Percentiles rank a stretch among this genome's conserved stretches.
These are phyloP conservation scores for Suhomyces vadensis DNA, from an alignment of 805 yeast species.

Conservation along the genomic window DNA sequence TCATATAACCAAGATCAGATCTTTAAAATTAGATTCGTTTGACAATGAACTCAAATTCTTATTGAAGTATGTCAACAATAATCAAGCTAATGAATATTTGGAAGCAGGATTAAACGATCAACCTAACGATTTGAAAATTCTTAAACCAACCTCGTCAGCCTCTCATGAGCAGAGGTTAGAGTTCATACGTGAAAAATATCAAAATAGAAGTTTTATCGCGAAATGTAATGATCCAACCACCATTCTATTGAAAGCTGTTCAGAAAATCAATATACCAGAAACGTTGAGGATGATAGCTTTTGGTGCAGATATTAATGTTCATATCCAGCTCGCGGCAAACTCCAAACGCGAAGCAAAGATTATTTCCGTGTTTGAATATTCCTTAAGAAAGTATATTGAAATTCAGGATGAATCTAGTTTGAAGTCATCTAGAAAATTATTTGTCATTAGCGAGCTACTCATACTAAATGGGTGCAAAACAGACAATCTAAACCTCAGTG, in stretches of 20 bases:
- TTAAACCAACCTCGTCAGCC: conserved; percentile 33
- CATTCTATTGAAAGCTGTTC: conserved; percentile 52
- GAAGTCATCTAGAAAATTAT: conserved; percentile 19
- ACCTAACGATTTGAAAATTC: not conserved
- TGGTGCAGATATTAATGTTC: conserved; percentile 49
- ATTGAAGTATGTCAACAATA: conserved; percentile 54
- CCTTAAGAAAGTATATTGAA: conserved; percentile 47
- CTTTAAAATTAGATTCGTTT: conserved; percentile 72
- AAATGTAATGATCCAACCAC: conserved; percentile 26
- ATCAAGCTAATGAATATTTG: conserved; percentile 56
- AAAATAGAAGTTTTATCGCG: conserved; percentile 47
- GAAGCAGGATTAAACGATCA: conserved; percentile 42
- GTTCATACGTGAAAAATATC: conserved; percentile 71
- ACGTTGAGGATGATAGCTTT: conserved; percentile 45
- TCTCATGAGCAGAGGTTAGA: conserved; percentile 49
- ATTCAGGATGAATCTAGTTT: conserved; percentile 12
- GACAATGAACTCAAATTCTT: conserved; percentile 60
- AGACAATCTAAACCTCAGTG: conserved; percentile 31
- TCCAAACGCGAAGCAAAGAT: conserved; percentile 19
- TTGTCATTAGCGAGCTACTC: conserved; percentile 58
- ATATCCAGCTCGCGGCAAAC: conserved; percentile 32
- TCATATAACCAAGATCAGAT: conserved; percentile 74
- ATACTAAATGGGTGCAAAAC: conserved; percentile 56
- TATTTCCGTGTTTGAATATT: conserved; percentile 45
- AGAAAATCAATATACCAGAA: conserved; percentile 47